These are phyloP conservation scores for Hypsizygus marmoreus DNA, from an alignment of 768 basidiomycete genomes.

Conservation along the genomic window DNA sequence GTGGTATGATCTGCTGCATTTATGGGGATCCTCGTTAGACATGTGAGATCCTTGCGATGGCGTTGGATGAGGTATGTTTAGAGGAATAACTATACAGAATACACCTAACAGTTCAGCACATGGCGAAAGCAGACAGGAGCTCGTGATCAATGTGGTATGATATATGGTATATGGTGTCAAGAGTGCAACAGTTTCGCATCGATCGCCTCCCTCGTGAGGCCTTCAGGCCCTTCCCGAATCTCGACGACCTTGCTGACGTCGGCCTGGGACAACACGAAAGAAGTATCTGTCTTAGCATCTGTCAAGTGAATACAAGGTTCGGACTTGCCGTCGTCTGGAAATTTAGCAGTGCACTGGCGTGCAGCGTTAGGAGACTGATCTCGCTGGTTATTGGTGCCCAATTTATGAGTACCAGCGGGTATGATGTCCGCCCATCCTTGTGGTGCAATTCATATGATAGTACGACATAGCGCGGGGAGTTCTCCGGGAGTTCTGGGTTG, in stretches of 20 bases:
- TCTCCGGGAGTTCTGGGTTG: conserved; percentile 78
- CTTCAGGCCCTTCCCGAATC: conserved; percentile 78
- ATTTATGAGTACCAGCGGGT: conserved; percentile 84
- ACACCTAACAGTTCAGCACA: not conserved
- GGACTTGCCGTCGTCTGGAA: conserved; percentile 76
- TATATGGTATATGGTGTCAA: not conserved
- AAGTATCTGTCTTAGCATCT: too few species aligned
- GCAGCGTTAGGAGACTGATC: conserved; percentile 73
- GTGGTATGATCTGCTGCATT: conserved; percentile 4
- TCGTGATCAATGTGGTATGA: not conserved
- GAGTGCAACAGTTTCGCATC: conserved; percentile 55
- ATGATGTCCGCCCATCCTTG: conserved; percentile 79
- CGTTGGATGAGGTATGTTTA: too few species aligned
- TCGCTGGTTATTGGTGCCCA: conserved; percentile 84
- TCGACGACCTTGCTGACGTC: conserved; percentile 82
- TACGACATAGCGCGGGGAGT: conserved; percentile 82
- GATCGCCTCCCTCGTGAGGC: conserved; percentile 71
- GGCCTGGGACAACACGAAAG: conserved; percentile 55
- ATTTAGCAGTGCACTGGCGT: conserved; percentile 78
- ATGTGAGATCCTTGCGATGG: too few species aligned
- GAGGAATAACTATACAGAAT: too few species aligned
- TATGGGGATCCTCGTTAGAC: too few species aligned
- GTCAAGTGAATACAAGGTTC: not conserved
- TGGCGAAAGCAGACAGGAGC: too few species aligned
- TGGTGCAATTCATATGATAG: conserved; percentile 83